Evolutionary conservation across 495 filamentous ascomycete genomes (phyloP), one percentile per base, ranked within the genome.

Genomic region (Xanthoparmelia taractica): DNA sequence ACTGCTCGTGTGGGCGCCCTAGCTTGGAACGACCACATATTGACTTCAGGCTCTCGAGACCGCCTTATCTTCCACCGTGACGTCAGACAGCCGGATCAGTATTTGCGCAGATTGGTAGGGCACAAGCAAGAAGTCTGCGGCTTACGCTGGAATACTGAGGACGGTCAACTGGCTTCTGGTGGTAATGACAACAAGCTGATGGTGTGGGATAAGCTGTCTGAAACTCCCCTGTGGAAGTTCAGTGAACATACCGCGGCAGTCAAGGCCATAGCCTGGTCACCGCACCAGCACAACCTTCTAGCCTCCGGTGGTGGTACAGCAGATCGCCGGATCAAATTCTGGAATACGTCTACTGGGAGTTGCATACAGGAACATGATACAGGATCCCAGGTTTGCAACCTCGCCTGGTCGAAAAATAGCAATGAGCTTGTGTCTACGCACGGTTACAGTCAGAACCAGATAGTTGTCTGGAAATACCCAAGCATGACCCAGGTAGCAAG

Each of bases 61-160:
- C 90, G 94, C 12, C 73, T 88, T 29, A 98, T 98, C 63, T 92
- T 89, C 66, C 94, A 98, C 70, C 90, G 94, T 25, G 94, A 98
- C 73, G 94, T 98, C 10, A 87, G 94, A 63, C 87, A 87, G n/a
- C 90, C 93, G 0, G 90, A 92, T 59, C 94, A 96, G 69, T 96
- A 86, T 78, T 77, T 96, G 18, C 84, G 87, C 47, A 90, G 88
- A 67, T 78, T 97, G 3, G 79, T 83, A n/a, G 94, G 95, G 17
- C 94, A 98, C 75, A 98, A 97, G 74, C 94, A 98, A 77, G 94
- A 98, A 75, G 90, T 98, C 18, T 98, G 94, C 70, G 94, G 94
- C n/a, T 77, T 98, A 59, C 89, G 90, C 70, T 98, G 94, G 94
- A 98, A 98, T 68, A 87, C 86, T 33, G 91, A 96, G 65, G 92